These are phyloP conservation scores for Viola odorata DNA, from an alignment of 345 rosid genomes.

Conservation along the genomic window DNA sequence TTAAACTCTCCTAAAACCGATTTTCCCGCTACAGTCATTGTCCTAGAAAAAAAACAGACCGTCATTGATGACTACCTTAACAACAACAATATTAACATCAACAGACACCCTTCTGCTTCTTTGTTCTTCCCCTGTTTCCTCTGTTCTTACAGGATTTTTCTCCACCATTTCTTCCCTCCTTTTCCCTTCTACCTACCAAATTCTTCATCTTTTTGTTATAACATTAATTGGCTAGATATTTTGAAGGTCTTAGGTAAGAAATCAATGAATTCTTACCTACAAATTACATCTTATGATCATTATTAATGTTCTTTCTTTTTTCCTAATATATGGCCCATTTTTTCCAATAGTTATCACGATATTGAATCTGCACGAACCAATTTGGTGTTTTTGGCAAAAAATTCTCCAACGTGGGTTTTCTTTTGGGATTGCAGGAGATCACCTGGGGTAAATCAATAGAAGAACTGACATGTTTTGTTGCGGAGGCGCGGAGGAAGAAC, in stretches of 20 bases:
- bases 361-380: neutral
- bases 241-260: neutral
- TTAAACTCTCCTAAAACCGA: constrained; percentile 9
- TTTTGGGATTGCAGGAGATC: constrained; percentile 12
- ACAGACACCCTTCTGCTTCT: neutral
- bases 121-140: neutral
- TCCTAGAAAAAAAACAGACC: neutral
- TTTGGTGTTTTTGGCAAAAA: neutral
- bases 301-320: neutral
- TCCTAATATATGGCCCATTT: neutral
- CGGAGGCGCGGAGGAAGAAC: constrained; percentile 84
- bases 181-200: neutral
- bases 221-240: neutral
- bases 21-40: constrained; percentile 10
- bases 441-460: neutral
- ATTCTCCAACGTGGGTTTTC: neutral
- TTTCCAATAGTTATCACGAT: neutral
- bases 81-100: neutral
- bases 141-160: neutral
- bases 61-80: neutral
- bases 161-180: neutral
- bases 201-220: neutral
- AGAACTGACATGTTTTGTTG: constrained; percentile 67
- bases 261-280: neutral
- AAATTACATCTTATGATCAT: neutral